A percentile compares a stretch with the other conserved stretches of the same genome.
phyloP scores from a whole-genome alignment of 2,329 filamentous ascomycete genomes.

The Paecilomyces variotii region DNA sequence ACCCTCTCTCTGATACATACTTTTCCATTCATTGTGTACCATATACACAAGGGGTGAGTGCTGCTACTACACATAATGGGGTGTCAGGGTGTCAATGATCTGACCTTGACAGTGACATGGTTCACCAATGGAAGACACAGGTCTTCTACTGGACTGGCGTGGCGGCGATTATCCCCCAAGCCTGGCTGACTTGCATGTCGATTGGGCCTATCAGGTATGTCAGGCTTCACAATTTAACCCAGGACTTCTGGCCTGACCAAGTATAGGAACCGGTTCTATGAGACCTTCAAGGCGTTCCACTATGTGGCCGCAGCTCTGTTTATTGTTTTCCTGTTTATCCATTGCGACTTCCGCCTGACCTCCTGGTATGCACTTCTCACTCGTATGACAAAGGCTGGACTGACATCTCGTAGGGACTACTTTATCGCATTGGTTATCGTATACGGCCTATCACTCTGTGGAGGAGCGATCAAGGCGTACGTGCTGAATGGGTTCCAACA shows the following conservation, averaged over 20 bases:
- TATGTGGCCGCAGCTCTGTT: conserved; percentile 47
- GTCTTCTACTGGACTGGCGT: conserved; percentile 49
- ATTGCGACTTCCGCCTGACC: conserved; percentile 48
- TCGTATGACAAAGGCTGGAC: background rate
- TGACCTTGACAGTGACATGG: conserved; percentile 32
- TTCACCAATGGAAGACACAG: conserved; percentile 34
- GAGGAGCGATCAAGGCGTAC: conserved; percentile 39
- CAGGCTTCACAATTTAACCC: background rate
- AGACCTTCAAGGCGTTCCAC: conserved; percentile 55
- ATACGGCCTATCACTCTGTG: conserved; percentile 42
- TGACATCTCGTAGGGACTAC: conserved; percentile 42
- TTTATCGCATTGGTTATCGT: conserved; percentile 50
- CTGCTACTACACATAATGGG: background rate
- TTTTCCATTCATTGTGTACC: conserved; percentile 49
- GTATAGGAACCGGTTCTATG: conserved; percentile 46
- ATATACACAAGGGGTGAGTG: conserved; percentile 29
- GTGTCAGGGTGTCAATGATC: background rate
- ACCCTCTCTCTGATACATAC: conserved; percentile 48
- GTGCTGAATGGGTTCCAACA: conserved; percentile 44
- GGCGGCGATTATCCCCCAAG: conserved; percentile 45
- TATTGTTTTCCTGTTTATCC: conserved; percentile 53
- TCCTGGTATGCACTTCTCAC: conserved; percentile 37
- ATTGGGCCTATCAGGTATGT: conserved; percentile 17
- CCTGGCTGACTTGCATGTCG: conserved; percentile 44
- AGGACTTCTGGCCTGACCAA: background rate